Conservation (phyloP, 2,329 filamentous ascomycete species). For the Escovopsis weberi region DNA sequence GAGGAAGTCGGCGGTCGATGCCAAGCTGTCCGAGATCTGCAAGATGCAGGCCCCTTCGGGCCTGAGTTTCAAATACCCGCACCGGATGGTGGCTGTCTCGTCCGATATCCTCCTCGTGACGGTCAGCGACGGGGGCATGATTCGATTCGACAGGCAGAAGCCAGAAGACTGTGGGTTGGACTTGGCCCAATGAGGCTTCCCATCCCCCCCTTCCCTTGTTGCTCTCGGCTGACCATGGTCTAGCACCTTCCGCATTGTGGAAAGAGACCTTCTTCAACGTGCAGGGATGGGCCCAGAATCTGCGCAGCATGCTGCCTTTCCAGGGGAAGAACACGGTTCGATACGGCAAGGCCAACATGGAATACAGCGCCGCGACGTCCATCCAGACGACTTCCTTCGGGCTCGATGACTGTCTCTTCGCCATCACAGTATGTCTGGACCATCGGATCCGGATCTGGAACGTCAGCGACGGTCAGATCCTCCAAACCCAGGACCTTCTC, state of each 20-base stretch:
- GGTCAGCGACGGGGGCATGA: constrained; percentile 63
- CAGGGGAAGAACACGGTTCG: constrained; percentile 48
- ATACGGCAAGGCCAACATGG: constrained; percentile 49
- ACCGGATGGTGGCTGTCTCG: constrained; percentile 63
- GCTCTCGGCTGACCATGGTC: background rate
- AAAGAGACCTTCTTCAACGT: constrained; percentile 60
- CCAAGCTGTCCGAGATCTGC: constrained; percentile 61
- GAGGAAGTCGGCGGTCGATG: constrained; percentile 52
- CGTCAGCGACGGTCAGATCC: constrained; percentile 61
- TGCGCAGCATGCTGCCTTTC: constrained; percentile 53
- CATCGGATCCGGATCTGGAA: constrained; percentile 88
- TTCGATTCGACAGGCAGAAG: constrained; percentile 51
- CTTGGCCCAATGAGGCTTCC: background rate
- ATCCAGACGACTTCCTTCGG: constrained; percentile 39
- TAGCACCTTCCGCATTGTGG: constrained; percentile 33
- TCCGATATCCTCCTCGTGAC: constrained; percentile 65
- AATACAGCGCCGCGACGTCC: constrained; percentile 52
- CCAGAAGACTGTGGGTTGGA: constrained; percentile 28
- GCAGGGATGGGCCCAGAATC: constrained; percentile 54
- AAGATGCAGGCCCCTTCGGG: constrained; percentile 60
- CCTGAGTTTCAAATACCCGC: constrained; percentile 63
- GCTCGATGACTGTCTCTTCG: constrained; percentile 34
- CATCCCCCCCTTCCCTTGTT: too few relatives aligned
- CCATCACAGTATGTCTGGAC: constrained; percentile 76
- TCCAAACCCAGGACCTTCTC: constrained; percentile 64